Evolutionary conservation across 2,329 filamentous ascomycete genomes (phyloP), one percentile per base, ranked within the genome.

Genomic region (Metarhizium guizhouense): DNA sequence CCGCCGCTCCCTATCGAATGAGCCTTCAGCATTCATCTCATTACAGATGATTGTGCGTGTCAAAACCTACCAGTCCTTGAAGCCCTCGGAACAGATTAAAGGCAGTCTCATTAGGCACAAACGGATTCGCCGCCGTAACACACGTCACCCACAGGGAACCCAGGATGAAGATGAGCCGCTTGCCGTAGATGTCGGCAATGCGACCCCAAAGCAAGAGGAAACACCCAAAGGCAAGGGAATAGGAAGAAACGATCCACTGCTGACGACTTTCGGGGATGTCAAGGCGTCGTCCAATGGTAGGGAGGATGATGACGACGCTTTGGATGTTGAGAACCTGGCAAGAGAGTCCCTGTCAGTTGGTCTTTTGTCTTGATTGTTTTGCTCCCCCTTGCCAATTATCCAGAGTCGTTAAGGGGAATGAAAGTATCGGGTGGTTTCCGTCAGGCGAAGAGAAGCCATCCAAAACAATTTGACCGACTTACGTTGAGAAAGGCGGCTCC

Each of bases 181-280:
- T 85, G 55, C 84, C 84, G 59, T 83, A 86, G 48, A 87, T 76
- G 65, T 88, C 84, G 55, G 81, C 85, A 25, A 87, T 76, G 20
- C 84, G 76, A 30, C 84, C 85, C 83, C 84, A 87, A 14, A 87
- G 73, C 16, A 88, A 70, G 30, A 87, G 69, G 63, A 87, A 86
- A 67, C 84, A 87, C 50, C 83, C 84, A 61, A 87, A 87, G 0
- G 83, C 75, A 16, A 88, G 75, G 4, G 80, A 76, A 63, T 87
- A 87, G 0, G 83, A 79, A 0, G 84, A 87, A 0, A 87, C 74
- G 58, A 87, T 76, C 84, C 84, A 87, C 70, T 86, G 83, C 56
- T 81, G 75, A 16, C 83, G 75, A 30, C 75, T 75, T 43, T 80
- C 76, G 1, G 83, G 83, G 20, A 86, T 82, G 53, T 67, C 58